Evolutionary conservation across 805 yeast genomes (phyloP).

Genomic region (Cyberlindnera euphorbiae): DNA sequence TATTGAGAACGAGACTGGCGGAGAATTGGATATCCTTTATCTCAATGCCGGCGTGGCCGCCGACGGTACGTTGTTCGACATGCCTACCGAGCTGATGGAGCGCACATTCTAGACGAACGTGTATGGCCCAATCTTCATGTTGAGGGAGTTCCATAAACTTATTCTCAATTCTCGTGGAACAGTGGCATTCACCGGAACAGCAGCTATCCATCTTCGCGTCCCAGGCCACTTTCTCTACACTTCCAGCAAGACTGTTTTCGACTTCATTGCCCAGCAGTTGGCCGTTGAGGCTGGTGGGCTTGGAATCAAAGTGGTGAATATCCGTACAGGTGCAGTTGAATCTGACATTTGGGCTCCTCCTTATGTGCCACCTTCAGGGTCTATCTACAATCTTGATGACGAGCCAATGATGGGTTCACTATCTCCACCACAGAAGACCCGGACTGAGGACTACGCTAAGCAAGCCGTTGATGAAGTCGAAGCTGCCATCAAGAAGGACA

Average conservation of each 20-base stretch:
- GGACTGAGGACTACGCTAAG: slow-evolving; percentile 34
- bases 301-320: slow-evolving; percentile 36
- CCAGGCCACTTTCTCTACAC: slow-evolving; percentile 33
- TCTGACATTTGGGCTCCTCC: slow-evolving; percentile 27
- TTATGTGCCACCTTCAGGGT: slow-evolving; percentile 6
- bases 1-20: slow-evolving; percentile 26
- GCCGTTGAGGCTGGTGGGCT: slow-evolving; percentile 33
- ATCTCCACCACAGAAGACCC: slow-evolving; percentile 11
- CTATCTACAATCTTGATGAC: slow-evolving; percentile 14
- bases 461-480: slow-evolving; percentile 33
- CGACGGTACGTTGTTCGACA: slow-evolving; percentile 29
- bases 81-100: slow-evolving; percentile 24
- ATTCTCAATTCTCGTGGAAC: slow-evolving; percentile 32
- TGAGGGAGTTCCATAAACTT: slow-evolving; percentile 29
- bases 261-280: slow-evolving; percentile 30
- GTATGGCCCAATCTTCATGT: slow-evolving; percentile 34
- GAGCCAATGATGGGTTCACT: slow-evolving; percentile 1
- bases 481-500: slow-evolving; percentile 2
- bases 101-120: slow-evolving; percentile 31
- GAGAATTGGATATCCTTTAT: slow-evolving; percentile 33
- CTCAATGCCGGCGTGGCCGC: slow-evolving; percentile 35
- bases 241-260: slow-evolving; percentile 37
- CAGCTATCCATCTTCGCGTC: slow-evolving; percentile 29
- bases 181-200: slow-evolving; percentile 35
- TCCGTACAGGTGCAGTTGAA: slow-evolving; percentile 37